Evolutionary conservation across 768 basidiomycete species (phyloP), one percentile per base, ranked within the genome.

Genomic region (Amanita thiersii): DNA sequence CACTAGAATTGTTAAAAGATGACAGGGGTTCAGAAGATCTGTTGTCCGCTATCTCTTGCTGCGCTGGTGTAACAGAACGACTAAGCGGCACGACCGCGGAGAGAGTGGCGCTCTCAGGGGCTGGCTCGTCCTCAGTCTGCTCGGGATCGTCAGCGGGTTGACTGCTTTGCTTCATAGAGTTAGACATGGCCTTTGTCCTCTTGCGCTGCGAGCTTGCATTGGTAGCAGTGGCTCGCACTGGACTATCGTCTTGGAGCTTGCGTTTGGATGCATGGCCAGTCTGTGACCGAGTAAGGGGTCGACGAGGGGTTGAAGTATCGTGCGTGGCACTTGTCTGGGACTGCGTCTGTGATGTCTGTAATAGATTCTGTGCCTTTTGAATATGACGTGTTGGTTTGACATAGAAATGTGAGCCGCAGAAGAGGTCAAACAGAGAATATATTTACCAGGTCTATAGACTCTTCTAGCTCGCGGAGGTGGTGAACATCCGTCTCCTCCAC

Each of bases 201-300:
- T 45, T 45, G 12, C 37, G 30, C 12, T 36, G 15, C 21, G n/a
- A 10, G 14, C 7, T 15, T 15, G 37, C 8, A 5, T 15, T 2
- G 6, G 44, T 1, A 12, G 7, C 30, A 17, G 14, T 19, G 11
- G 35, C 4, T 14, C 28, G 28, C 23, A 23, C 36, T 11, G 37
- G 36, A 26, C 28, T 44, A 29, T 56, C 55, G 24, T 58, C 52
- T 17, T 44, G 52, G 19, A 50, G 50, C 28, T 50, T 53, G 41
- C 61, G 60, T 46, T 61, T 62, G 10, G 54, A 17, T 24, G 52
- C 55, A 38, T 50, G 48, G 6, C 58, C 58, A 21, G 62, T 61
- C 48, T 64, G 64, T 3, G 64, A 66, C 39, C 64, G 57, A 17
- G 64, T 66, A 31, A 57, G 51, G 18, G 57, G 61, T 36, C 62